These are phyloP conservation scores for Rhizopogon roseolus DNA, from an alignment of 768 basidiomycete species.

Conservation along the genomic window DNA sequence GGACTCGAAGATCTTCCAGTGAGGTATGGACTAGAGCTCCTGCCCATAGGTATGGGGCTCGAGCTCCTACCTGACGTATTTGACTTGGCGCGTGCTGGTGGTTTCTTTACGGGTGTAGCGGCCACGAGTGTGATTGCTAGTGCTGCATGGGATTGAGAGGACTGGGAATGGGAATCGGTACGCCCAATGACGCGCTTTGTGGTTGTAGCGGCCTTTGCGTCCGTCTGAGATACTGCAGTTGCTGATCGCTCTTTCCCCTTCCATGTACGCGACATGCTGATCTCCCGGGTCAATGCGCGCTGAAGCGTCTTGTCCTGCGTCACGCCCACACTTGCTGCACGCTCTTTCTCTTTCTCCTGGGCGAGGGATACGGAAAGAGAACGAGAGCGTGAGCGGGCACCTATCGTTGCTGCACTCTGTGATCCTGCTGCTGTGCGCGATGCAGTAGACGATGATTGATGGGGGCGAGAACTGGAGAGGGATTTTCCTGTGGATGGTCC, in stretches of 20 bases:
- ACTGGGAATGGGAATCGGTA: background rate
- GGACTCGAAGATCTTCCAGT: background rate
- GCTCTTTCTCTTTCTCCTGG: slow-evolving; percentile 46
- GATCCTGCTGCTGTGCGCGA: slow-evolving; percentile 3
- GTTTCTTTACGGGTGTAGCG: slow-evolving; percentile 46
- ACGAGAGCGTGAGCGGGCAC: slow-evolving; percentile 44
- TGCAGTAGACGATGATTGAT: slow-evolving; percentile 19
- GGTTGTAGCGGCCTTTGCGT: slow-evolving; percentile 12
- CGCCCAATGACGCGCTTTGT: background rate
- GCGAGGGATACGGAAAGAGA: slow-evolving; percentile 69
- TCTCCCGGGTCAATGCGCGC: slow-evolving; percentile 58
- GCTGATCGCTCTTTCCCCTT: slow-evolving; percentile 34
- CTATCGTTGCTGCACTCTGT: slow-evolving; percentile 7
- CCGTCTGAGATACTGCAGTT: slow-evolving; percentile 10
- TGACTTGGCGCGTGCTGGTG: slow-evolving; percentile 9
- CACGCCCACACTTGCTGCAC: slow-evolving; percentile 31
- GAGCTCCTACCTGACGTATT: slow-evolving; percentile 6
- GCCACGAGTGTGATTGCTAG: slow-evolving; percentile 39
- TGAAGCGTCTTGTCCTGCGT: slow-evolving; percentile 35
- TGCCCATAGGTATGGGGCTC: background rate
- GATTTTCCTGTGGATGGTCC: slow-evolving; percentile 5
- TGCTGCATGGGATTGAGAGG: slow-evolving; percentile 3
- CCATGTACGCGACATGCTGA: slow-evolving; percentile 75
- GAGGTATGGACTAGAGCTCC: background rate
- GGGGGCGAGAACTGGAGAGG: slow-evolving; percentile 7